Evolutionary conservation across 805 yeast species (phyloP), one percentile per base, ranked within the genome.

Genomic region (Torulaspora franciscae): DNA sequence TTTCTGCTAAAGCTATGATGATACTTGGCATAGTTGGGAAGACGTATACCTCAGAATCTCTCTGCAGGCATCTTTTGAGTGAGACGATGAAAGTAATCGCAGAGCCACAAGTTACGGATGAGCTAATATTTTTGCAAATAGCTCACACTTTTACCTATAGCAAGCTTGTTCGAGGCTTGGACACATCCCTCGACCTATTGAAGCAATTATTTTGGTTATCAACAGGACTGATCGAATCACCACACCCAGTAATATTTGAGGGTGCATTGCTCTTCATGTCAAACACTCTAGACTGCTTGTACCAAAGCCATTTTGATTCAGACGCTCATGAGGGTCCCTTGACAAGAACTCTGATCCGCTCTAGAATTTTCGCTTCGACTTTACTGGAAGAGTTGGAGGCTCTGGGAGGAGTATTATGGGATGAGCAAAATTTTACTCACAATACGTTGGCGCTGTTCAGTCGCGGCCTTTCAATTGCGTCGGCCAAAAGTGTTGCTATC

Each of bases 11-110:
- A 43, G 85, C 89, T 0, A 67, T 82, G 49, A 67, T 85, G 50
- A 75, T 85, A 5, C 71, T 85, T 13, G 93, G 95, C 32, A 77
- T 83, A 29, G 62, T 87, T 35, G 74, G 86, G 0, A 77, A 76
- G 48, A 65, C 71, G 9, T 88, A 87, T 23, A 75, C 83, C 22
- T 77, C 78, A 40, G 85, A 81, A 54, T 68, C 71, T n/a, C 57
- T 69, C 52, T 76, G 74, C 32, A 57, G 52, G 33, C 61, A 58
- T 37, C 37, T 65, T 22, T 41, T 64, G 7, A 37, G 43, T 3
- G 64, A 62, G 41, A 58, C 67, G 1, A 55, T 67, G 44, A 68
- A 65, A 28, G 62, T 75, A 7, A 43, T 65, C 6, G 64, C 69
- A 1, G 57, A 58, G 37, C 65, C 65, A 8, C 62, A 59, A n/a